phyloP scores from a whole-genome alignment of 768 basidiomycete species.

The Panus rudis region DNA sequence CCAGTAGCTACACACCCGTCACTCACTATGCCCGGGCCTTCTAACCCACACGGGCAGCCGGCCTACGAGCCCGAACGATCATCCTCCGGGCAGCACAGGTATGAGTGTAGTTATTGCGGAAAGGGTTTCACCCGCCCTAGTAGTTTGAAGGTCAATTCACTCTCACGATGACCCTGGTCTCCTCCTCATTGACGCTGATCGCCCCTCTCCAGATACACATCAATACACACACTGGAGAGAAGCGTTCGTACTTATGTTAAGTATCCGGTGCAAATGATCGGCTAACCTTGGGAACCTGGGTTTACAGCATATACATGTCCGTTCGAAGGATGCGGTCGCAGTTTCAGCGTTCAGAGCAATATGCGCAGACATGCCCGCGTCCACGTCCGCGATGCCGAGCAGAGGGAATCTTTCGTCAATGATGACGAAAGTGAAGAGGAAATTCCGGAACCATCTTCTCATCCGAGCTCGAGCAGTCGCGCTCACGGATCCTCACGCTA shows the following conservation, averaged over 20 bases:
- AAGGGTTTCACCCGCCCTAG: slow-evolving; percentile 80
- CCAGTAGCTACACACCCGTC: slow-evolving; percentile 36
- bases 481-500: slow-evolving; percentile 9
- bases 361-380: slow-evolving; percentile 83
- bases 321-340: slow-evolving; percentile 66
- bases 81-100: slow-evolving; percentile 44
- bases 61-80: slow-evolving; percentile 15
- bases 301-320: slow-evolving; percentile 69
- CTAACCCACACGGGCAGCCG: slow-evolving; percentile 7
- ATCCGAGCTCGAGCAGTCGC: slow-evolving; percentile 8
- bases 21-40: slow-evolving; percentile 6
- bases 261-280: slow-evolving; percentile 5
- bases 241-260: slow-evolving; percentile 39
- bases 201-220: slow-evolving; percentile 55
- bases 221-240: slow-evolving; percentile 81
- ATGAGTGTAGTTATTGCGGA: slow-evolving; percentile 73
- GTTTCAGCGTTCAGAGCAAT: slow-evolving; percentile 83
- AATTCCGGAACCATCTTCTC: not conserved
- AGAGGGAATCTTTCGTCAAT: slow-evolving; percentile 12
- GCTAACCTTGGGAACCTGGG: slow-evolving; percentile 4
- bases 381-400: slow-evolving; percentile 34
- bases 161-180: slow-evolving; percentile 5
- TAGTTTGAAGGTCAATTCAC: slow-evolving; percentile 58
- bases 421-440: slow-evolving; percentile 39
- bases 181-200: slow-evolving; percentile 6